Percentiles rank a stretch among this genome's conserved stretches.
phyloP scores from a whole-genome alignment of 371 early-diverging fungal genomes.

The Zopfochytrium polystomum region DNA sequence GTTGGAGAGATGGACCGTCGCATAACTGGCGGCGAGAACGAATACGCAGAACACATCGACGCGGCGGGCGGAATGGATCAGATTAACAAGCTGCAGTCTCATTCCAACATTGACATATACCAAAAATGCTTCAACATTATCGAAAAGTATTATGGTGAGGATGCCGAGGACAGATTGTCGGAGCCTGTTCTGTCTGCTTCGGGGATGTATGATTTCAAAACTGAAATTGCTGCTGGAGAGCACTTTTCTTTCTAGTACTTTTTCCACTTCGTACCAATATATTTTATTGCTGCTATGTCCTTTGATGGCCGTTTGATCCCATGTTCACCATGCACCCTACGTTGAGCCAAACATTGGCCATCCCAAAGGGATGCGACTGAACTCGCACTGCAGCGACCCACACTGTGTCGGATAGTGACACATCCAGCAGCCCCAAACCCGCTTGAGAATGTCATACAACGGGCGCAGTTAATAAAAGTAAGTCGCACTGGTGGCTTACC shows the following conservation, averaged over 20 bases:
- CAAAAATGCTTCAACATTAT: slow-evolving; percentile 87
- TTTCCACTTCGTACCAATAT: too few species aligned
- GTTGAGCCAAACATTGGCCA: slow-evolving; percentile 17
- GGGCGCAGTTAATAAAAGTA: not conserved
- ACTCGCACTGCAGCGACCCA: slow-evolving; percentile 21
- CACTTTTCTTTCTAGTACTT: too few species aligned
- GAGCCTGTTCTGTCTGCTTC: too few species aligned
- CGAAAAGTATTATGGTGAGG: slow-evolving; percentile 89
- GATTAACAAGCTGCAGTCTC: slow-evolving; percentile 85
- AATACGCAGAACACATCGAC: slow-evolving; percentile 81
- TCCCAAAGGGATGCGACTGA: slow-evolving; percentile 20
- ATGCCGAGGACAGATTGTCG: too few species aligned
- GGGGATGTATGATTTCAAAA: too few species aligned
- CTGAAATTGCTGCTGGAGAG: too few species aligned
- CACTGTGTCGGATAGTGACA: slow-evolving; percentile 19
- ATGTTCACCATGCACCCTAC: slow-evolving; percentile 25
- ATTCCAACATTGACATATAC: slow-evolving; percentile 92
- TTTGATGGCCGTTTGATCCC: slow-evolving; percentile 11
- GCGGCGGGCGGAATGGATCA: slow-evolving; percentile 90
- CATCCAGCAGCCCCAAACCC: slow-evolving; percentile 21
- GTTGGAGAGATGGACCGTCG: slow-evolving; percentile 82
- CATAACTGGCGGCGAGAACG: slow-evolving; percentile 65
- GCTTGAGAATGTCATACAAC: not conserved
- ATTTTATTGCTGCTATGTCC: too few species aligned
- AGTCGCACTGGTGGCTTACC: slow-evolving; percentile 1